These are phyloP conservation scores for Cercophora scortea DNA, from an alignment of 495 filamentous ascomycete species.

Conservation along the genomic window DNA sequence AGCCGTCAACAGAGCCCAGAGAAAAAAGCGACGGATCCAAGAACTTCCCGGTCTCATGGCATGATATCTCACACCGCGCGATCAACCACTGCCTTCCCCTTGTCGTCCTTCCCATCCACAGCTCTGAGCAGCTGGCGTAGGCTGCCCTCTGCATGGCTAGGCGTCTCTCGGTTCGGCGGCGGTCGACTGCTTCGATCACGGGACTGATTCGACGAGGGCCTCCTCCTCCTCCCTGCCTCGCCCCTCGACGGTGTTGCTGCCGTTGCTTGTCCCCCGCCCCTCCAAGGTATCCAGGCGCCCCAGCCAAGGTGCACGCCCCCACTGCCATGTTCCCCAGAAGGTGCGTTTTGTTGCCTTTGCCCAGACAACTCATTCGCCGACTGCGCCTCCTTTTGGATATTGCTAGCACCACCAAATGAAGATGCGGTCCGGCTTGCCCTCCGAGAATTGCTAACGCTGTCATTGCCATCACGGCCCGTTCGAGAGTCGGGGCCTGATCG, in stretches of 20 bases:
- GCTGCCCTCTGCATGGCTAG: conserved; percentile 22
- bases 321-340: not conserved
- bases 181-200: too few species aligned
- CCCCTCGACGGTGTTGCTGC: not conserved
- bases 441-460: not conserved
- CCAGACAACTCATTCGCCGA: conserved; percentile 6
- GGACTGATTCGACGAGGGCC: too few species aligned
- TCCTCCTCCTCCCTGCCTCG: not conserved
- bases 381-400: conserved; percentile 4
- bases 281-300: conserved; percentile 22
- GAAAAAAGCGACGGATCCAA: too few species aligned
- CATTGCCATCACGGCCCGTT: not conserved
- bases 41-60: too few species aligned
- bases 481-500: conserved; percentile 10
- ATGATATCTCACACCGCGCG: too few species aligned
- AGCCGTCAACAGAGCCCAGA: too few species aligned
- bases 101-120: not conserved
- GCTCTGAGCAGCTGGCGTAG: conserved; percentile 20
- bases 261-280: not conserved
- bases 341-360: not conserved
- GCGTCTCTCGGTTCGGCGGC: not conserved
- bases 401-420: not conserved
- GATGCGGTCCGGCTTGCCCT: not conserved
- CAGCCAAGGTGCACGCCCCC: conserved; percentile 1
- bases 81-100: not conserved